Percentiles rank a stretch among this genome's conserved stretches.
These are phyloP conservation scores for Cryptococcus depauperatus DNA, from an alignment of 1,284 basidiomycete species.

Conservation along the genomic window DNA sequence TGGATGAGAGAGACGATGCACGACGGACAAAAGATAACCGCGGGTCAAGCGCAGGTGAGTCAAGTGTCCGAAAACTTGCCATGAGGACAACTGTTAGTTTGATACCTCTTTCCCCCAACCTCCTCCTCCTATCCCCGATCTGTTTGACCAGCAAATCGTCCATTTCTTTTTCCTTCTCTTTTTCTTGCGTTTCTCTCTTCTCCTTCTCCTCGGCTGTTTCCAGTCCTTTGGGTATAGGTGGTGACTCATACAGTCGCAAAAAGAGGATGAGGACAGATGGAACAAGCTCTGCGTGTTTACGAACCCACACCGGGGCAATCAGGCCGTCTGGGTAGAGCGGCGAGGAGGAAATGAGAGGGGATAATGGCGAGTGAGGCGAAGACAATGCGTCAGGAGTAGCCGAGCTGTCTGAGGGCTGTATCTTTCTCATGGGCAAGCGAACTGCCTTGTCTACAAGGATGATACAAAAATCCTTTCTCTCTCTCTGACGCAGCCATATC, in stretches of 20 bases:
- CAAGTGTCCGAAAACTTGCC: conserved; percentile 73
- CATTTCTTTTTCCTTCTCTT: conserved; percentile 58
- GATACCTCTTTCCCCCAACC: conserved; percentile 73
- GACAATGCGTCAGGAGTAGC: conserved; percentile 16
- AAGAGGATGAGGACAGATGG: conserved; percentile 91
- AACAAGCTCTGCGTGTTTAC: conserved; percentile 84
- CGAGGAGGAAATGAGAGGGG: conserved; percentile 75
- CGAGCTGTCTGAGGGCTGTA: conserved; percentile 44
- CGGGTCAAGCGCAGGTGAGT: conserved; percentile 71
- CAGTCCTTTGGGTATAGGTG: conserved; percentile 15
- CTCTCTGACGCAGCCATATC: conserved; percentile 41
- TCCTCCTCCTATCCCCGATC: conserved; percentile 68
- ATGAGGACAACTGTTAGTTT: conserved; percentile 93
- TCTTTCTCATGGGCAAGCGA: conserved; percentile 79
- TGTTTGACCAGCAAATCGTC: conserved; percentile 71
- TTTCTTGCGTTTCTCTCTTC: conserved; percentile 15
- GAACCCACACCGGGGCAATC: conserved; percentile 92
- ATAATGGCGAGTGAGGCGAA: conserved; percentile 69
- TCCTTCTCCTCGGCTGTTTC: conserved; percentile 14
- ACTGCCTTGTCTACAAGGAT: conserved; percentile 71
- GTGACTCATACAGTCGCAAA: conserved; percentile 64
- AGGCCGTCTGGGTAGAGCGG: conserved; percentile 89
- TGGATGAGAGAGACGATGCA: conserved; percentile 78
- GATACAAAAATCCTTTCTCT: conserved; percentile 62
- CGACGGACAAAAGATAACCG: conserved; percentile 77